Percentiles rank a stretch among this genome's conserved stretches.
These are phyloP conservation scores for Saccharomycopsis vini DNA, from an alignment of 805 yeast species.

Conservation along the genomic window DNA sequence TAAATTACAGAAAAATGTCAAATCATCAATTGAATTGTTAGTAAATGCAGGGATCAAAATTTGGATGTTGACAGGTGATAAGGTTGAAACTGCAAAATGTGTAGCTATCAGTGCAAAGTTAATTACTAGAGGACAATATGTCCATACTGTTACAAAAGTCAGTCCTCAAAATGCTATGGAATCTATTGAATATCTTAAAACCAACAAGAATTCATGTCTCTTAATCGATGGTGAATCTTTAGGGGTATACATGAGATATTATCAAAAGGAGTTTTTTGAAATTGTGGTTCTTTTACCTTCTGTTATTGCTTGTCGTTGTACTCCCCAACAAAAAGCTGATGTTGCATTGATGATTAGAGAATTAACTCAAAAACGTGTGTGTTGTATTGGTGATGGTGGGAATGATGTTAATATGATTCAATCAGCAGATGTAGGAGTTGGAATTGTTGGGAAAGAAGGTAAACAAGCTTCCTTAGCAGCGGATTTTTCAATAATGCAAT, in stretches of 20 bases:
- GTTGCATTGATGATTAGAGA: constrained; percentile 74
- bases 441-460: constrained; percentile 98
- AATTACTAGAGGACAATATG: constrained; percentile 87
- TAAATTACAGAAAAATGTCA: constrained; percentile 83
- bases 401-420: constrained; percentile 99
- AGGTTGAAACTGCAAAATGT: constrained; percentile 96
- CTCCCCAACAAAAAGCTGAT: constrained; percentile 98
- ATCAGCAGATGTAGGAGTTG: constrained; percentile 97
- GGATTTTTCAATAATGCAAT: constrained; percentile 89
- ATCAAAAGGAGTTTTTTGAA: constrained; percentile 64
- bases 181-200: constrained; percentile 61
- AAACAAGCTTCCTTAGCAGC: constrained; percentile 96
- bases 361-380: constrained; percentile 79
- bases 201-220: constrained; percentile 52
- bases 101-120: constrained; percentile 93
- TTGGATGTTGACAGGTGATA: constrained; percentile 99
- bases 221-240: constrained; percentile 92
- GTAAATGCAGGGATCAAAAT: constrained; percentile 95
- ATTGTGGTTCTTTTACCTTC: constrained; percentile 76
- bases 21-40: constrained; percentile 80
- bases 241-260: constrained; percentile 54
- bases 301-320: constrained; percentile 96
- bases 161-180: constrained; percentile 44
- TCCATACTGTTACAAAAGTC: constrained; percentile 73
- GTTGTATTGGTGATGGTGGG: constrained; percentile 99